phyloP scores from a whole-genome alignment of 345 rosid genomes.

The Eucalyptus microcorys region DNA sequence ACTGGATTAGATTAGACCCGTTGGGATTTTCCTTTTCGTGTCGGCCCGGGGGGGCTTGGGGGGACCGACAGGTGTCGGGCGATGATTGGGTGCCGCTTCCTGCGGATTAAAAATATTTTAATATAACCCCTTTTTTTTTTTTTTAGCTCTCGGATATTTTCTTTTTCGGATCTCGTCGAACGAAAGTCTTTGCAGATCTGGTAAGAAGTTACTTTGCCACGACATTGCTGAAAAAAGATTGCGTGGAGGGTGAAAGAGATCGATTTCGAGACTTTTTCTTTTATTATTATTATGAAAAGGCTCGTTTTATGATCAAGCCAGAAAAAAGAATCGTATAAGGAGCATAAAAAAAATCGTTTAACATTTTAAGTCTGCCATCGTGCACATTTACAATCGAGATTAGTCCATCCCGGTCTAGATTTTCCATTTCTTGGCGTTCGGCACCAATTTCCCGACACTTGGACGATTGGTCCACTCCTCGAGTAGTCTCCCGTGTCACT shows the following conservation, averaged over 20 bases:
- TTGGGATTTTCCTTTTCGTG: no score
- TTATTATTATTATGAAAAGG: fast-evolving
- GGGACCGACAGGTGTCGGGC: not conserved
- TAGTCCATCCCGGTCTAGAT: fast-evolving
- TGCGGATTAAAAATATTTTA: not conserved
- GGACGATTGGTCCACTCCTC: no score
- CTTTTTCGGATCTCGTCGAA: not conserved
- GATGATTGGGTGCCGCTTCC: not conserved
- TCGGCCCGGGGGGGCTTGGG: not conserved
- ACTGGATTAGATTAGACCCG: not conserved
- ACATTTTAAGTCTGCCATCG: no score
- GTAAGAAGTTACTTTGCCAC: not conserved
- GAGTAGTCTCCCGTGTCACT: fast-evolving
- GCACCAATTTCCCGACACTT: fast-evolving
- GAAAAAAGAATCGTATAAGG: not conserved
- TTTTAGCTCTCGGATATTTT: not conserved
- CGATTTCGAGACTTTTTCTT: not conserved
- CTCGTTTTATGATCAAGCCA: fast-evolving
- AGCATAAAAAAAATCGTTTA: not conserved
- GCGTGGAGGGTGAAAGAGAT: no score
- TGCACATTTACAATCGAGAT: not conserved
- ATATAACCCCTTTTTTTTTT: fast-evolving
- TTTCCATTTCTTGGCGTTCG: not conserved
- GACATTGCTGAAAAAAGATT: not conserved
- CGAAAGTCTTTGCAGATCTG: not conserved